Conservation (phyloP, 768 basidiomycete genomes). For the Phlegmacium glaucopus region DNA sequence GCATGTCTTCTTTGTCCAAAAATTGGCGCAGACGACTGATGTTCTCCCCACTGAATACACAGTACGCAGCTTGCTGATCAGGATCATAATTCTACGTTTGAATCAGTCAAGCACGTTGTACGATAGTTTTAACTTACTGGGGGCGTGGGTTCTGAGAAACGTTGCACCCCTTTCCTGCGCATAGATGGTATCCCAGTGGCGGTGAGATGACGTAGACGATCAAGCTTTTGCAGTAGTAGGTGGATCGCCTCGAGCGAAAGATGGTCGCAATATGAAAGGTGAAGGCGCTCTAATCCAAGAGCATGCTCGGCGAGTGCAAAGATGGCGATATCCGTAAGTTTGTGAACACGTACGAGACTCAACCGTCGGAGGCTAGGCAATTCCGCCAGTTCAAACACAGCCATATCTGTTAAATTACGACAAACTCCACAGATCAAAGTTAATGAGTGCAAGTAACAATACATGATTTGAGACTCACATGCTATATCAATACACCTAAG, state of each 20-base stretch:
- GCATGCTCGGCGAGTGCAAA: conserved; percentile 76
- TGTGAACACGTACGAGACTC: conserved; percentile 75
- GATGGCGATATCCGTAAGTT: conserved; percentile 81
- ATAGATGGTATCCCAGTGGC: conserved; percentile 79
- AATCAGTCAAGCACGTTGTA: conserved; percentile 10
- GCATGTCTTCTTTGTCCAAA: conserved; percentile 65
- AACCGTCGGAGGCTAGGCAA: conserved; percentile 70
- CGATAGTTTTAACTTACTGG: conserved; percentile 37
- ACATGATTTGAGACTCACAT: conserved; percentile 49
- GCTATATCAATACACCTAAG: conserved; percentile 84
- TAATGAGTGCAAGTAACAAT: conserved; percentile 9
- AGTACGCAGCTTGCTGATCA: conserved; percentile 68
- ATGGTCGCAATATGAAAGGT: conserved; percentile 83
- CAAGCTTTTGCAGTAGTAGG: conserved; percentile 56
- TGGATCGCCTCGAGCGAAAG: conserved; percentile 77
- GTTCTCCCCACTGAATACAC: conserved; percentile 75
- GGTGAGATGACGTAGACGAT: conserved; percentile 67
- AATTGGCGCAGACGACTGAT: conserved; percentile 60
- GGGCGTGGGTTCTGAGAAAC: conserved; percentile 76
- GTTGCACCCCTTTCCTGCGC: conserved; percentile 61
- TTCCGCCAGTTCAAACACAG: conserved; percentile 74
- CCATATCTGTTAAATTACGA: conserved; percentile 78
- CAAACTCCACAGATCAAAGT: conserved; percentile 51
- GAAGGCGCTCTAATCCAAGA: conserved; percentile 68
- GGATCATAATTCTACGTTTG: conserved; percentile 54